Evolutionary conservation across 257 asterid genomes (phyloP).

Genomic region (Nicotiana undulata): DNA sequence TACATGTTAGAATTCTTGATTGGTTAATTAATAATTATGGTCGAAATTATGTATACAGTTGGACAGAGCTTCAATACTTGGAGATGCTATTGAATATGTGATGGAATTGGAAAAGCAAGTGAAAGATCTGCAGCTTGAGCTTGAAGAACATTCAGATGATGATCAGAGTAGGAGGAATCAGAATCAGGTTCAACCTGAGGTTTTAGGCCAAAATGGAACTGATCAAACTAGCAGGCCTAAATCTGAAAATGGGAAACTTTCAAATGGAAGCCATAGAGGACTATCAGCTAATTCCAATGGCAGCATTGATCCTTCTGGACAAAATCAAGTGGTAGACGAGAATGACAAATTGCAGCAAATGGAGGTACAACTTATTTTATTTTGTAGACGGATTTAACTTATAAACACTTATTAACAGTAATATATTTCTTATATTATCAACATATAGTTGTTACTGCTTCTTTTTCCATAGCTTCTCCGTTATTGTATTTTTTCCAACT

Average conservation of each 20-base stretch:
- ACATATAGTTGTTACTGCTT: no score
- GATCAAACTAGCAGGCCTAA: slow-evolving; percentile 17
- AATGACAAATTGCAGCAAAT: slow-evolving; percentile 68
- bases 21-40: background rate
- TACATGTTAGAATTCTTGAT: background rate
- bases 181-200: slow-evolving; percentile 14
- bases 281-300: slow-evolving; percentile 16
- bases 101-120: slow-evolving; percentile 66
- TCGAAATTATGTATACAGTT: slow-evolving; percentile 27
- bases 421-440: no score
- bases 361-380: slow-evolving; percentile 49
- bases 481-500: no score
- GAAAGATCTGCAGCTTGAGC: slow-evolving; percentile 57
- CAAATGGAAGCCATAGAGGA: slow-evolving; percentile 30
- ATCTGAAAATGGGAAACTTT: slow-evolving; percentile 18
- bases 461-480: no score
- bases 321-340: slow-evolving; percentile 25
- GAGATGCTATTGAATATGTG: slow-evolving; percentile 81
- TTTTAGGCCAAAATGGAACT: slow-evolving; percentile 21
- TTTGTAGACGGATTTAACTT: no score
- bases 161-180: slow-evolving; percentile 30
- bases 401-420: no score
- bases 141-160: slow-evolving; percentile 56
- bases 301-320: slow-evolving; percentile 14
- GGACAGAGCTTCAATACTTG: slow-evolving; percentile 87